Evolutionary conservation across 495 filamentous ascomycete species (phyloP), one percentile per base, ranked within the genome.

Genomic region (Aspergillus cristatus): DNA sequence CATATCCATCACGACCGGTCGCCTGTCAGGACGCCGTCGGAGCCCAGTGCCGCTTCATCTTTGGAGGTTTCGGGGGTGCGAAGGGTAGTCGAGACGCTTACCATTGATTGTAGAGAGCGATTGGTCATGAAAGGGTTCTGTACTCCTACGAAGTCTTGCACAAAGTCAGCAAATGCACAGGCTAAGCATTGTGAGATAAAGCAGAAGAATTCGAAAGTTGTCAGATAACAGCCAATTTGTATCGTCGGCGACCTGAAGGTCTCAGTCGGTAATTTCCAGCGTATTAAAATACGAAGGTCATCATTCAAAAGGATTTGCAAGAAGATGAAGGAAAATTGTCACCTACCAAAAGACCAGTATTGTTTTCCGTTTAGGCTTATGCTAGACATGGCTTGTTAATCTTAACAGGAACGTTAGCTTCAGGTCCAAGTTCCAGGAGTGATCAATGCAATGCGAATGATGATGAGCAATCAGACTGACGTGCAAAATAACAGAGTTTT

Each of bases 31-130:
- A 61, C 56, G 70, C 63, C 66, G 63, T 97, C 90, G 86, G 89
- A 94, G 91, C 93, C 91, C 91, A 98, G 91, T 98, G 91, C 90
- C 89, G 74, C 72, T 86, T 94, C 89, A 96, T 98, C 90, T 86
- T 82, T 50, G 63, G 55, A 60, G 41, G 20, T 35, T 40, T 32
- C 20, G 41, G 54, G 22, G 29, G 24, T 28, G 29, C 18, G 10
- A 47, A 43, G 32, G 40, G 46, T 34, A 28, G 35, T 35, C 35
- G 36, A 34, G 18, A 33, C 32, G 51, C 62, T 64, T 65, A 62
- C 59, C 53, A 53, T 48, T 18, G n/a, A n/a, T 45, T 16, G 12
- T n/a, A n/a, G n/a, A n/a, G n/a, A n/a, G n/a, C n/a, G n/a, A n/a
- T n/a, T n/a, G n/a, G n/a, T n/a, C n/a, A n/a, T n/a, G n/a, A n/a